Conservation (phyloP, 2,329 filamentous ascomycete genomes). For the Aspergillus brunneoviolaceus region DNA sequence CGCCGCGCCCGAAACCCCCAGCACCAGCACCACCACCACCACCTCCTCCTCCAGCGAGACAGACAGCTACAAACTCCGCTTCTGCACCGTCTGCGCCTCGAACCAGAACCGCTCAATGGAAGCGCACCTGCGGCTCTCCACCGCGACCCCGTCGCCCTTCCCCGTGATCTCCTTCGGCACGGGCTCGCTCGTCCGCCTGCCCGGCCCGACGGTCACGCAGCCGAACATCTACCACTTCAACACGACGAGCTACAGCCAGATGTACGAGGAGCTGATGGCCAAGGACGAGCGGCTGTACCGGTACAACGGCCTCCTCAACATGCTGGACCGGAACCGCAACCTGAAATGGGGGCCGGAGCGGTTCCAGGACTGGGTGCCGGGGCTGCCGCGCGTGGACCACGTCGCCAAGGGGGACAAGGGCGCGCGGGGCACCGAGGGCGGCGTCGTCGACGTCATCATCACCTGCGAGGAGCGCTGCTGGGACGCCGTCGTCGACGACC, state of each 20-base stretch:
- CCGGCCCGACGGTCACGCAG: slow-evolving; percentile 84
- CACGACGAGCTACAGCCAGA: slow-evolving; percentile 88
- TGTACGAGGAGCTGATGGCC: slow-evolving; percentile 83
- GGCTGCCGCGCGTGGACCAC: slow-evolving; percentile 76
- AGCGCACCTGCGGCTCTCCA: slow-evolving; percentile 88
- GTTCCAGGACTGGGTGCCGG: slow-evolving; percentile 96
- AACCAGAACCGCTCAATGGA: slow-evolving; percentile 99
- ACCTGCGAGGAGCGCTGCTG: slow-evolving; percentile 98
- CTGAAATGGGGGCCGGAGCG: slow-evolving; percentile 96
- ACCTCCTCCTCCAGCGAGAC: slow-evolving; percentile 32
- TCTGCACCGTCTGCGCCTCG: slow-evolving; percentile 98
- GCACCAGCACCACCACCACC: not conserved
- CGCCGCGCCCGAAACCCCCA: slow-evolving; percentile 1
- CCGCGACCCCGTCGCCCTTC: slow-evolving; percentile 71
- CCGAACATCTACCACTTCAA: slow-evolving; percentile 99
- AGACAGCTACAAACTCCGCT: slow-evolving; percentile 81
- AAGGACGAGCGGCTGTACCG: slow-evolving; percentile 88
- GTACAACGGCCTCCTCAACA: slow-evolving; percentile 89
- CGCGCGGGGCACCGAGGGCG: slow-evolving; percentile 76
- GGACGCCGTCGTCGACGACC: slow-evolving; percentile 94
- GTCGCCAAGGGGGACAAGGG: slow-evolving; percentile 69
- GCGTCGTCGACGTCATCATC: slow-evolving; percentile 89
- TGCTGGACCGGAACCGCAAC: slow-evolving; percentile 86
- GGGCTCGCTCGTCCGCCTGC: slow-evolving; percentile 87
- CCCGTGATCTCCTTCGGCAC: slow-evolving; percentile 99